Evolutionary conservation across 257 asterid genomes (phyloP), one percentile per base, ranked within the genome.

Genomic region (Catharanthus roseus): DNA sequence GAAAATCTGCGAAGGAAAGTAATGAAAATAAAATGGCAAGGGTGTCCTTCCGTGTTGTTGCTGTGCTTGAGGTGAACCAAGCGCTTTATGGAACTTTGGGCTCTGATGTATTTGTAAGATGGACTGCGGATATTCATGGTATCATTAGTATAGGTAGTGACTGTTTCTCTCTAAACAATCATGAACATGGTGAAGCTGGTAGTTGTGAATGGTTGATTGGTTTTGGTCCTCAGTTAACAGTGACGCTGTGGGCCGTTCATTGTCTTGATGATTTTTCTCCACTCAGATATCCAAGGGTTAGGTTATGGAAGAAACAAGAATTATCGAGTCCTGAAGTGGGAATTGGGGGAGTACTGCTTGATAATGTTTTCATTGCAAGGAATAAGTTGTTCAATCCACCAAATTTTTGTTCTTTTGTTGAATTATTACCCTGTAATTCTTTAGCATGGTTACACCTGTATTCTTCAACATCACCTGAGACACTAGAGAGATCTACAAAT

Each of bases 211-310:
- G 99, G 99, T 73, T 95, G 77, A 77, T 95, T 81, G 97, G 93
- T 50, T 74, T 86, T 76, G 97, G 97, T 80, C 92, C 92, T 74
- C 81, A 83, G 76, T 80, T 76, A 50, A 66, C 75, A 60, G 80
- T 82, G 79, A 79, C 89, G 34, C 76, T 88, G 75, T 93, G 99
- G 97, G 86, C 96, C 70, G 76, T 89, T 72, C 96, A 95, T 65
- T 91, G 96, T 84, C 97, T 95, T 76, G 99, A 95, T 83, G 96
- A 88, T 78, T 82, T 82, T 84, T 84, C 93, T 80, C 96, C 97
- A n/a, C 78, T 83, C 72, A 88, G 99, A 84, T 86, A 86, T 75
- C 99, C 97, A 19, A 88, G 99, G 88, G 85, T 91, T 76, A 88
- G 89, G 26, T 77, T 88, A 82, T 91, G 96, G 95, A 89, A 95